Conservation (phyloP, 805 yeast genomes). For the Schwanniomyces yamadae region DNA sequence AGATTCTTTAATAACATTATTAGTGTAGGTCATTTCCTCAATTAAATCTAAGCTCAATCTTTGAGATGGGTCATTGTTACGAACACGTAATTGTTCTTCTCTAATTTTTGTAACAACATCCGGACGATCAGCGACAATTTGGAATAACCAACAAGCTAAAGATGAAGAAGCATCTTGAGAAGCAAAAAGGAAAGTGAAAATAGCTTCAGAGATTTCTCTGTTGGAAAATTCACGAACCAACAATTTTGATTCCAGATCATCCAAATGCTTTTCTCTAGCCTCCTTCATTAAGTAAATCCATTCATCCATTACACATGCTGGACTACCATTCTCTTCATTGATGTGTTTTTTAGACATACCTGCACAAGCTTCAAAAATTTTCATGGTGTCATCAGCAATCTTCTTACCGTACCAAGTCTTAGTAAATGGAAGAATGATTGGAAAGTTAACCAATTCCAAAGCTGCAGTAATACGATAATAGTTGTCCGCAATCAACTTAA, state of each 20-base stretch:
- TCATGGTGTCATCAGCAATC: constrained; percentile 93
- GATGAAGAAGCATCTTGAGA: constrained; percentile 98
- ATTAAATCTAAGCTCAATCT: constrained; percentile 70
- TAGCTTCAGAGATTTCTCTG: constrained; percentile 92
- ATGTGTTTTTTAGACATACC: constrained; percentile 80
- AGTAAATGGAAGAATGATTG: constrained; percentile 91
- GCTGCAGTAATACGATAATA: constrained; percentile 93
- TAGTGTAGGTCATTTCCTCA: constrained; percentile 84
- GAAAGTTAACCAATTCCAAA: constrained; percentile 95
- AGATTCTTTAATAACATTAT: constrained; percentile 87
- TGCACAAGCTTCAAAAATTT: constrained; percentile 85
- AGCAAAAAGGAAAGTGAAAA: constrained; percentile 95
- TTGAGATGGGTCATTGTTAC: constrained; percentile 68
- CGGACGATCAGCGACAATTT: constrained; percentile 92
- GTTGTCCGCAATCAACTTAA: constrained; percentile 85
- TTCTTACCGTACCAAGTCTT: constrained; percentile 97
- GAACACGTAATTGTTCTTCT: constrained; percentile 84
- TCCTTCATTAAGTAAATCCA: constrained; percentile 88
- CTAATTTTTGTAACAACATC: constrained; percentile 84
- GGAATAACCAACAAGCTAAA: constrained; percentile 97
- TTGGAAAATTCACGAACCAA: constrained; percentile 80
- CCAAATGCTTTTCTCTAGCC: constrained; percentile 53
- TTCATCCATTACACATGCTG: constrained; percentile 90
- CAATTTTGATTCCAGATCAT: constrained; percentile 52
- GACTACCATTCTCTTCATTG: constrained; percentile 65